Base-by-base conservation (phyloP, 495 filamentous ascomycete genomes). In the Hypoxylon fuscum region DNA sequence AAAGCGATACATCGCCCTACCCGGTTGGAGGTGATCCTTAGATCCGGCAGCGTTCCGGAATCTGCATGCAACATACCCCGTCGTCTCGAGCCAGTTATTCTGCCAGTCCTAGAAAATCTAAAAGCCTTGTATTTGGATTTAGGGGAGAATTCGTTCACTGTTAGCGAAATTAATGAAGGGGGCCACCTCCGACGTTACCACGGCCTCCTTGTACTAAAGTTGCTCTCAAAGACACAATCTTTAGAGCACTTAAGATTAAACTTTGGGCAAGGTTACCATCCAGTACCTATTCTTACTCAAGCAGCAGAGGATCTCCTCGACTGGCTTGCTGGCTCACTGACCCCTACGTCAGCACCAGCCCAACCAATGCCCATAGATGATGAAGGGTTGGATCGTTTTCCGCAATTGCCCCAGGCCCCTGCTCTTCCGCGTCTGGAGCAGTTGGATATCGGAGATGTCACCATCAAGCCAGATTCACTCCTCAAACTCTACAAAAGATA, bases 11-110 rank as follows among this genome's bases (percentile, higher is more conserved):
- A 64, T 31, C 32, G 38, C 8, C 50, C 59, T 18, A 51, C 59
- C 18, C 46, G 62, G 14, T 50, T 85, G 10, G 75, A 84, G 63
- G 66, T 78, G 0, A 68, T 79, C 32, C 50, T 80, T 42, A 66
- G 74, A 8, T 3, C 22, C 3, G 54, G 44, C 15, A 32, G 43
- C 1, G 18, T 75, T 25, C 62, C 50, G 15, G 68, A 79, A 21
- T 6, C 27, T 0, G 66, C 74, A 38, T 76, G 80, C 47, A 62
- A 62, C 32, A 64, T 82, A 42, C 76, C 75, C 9, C 48, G 54
- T 15, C 68, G 60, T 15, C 40, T 76, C 0, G 56, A 72, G 35
- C 23, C 68, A 3, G 27, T 46, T 3, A 37, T 78, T 15, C 14
- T 43, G 14, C 62, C 71, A 4, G 59, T 77, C 4, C 67, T 82